Evolutionary conservation across 108 stramenopile species (phyloP).

Genomic region (Nitzschia inconspicua): DNA sequence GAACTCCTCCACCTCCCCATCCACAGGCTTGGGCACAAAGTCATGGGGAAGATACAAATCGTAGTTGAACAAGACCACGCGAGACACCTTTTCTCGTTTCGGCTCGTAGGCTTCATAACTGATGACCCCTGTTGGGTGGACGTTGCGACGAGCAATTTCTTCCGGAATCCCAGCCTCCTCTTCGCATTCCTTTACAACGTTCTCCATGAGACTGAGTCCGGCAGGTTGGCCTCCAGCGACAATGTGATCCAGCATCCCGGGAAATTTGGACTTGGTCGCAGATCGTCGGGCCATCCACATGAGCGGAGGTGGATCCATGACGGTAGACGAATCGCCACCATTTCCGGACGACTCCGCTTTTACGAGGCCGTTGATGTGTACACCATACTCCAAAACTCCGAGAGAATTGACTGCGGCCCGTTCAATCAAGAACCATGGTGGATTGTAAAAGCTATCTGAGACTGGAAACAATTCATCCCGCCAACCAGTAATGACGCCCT

Average conservation of each 20-base stretch:
- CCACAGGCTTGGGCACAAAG: conserved; percentile 71
- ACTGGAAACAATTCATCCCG: conserved; percentile 79
- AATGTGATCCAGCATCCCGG: conserved; percentile 88
- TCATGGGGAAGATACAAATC: conserved; percentile 74
- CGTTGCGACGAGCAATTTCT: conserved; percentile 34
- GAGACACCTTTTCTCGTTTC: conserved; percentile 37
- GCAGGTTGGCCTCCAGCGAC: conserved; percentile 88
- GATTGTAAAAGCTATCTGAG: conserved; percentile 48
- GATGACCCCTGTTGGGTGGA: conserved; percentile 66
- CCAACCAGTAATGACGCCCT: conserved; percentile 78
- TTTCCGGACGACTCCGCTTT: conserved; percentile 10
- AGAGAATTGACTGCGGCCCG: conserved; percentile 71
- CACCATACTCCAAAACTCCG: conserved; percentile 74
- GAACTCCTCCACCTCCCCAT: conserved; percentile 91
- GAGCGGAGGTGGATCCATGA: conserved; percentile 1
- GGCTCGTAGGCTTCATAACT: conserved; percentile 54
- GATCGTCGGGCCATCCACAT: conserved; percentile 91
- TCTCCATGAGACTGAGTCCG: conserved; percentile 74
- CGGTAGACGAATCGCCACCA: neutral
- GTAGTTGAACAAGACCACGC: conserved; percentile 77
- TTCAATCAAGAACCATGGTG: conserved; percentile 75
- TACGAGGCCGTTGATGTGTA: conserved; percentile 76
- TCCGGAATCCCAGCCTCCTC: conserved; percentile 87
- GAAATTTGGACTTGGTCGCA: conserved; percentile 74
- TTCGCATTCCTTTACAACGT: conserved; percentile 85